These are phyloP conservation scores for Leptoxyphium fumago DNA, from an alignment of 2,329 filamentous ascomycete genomes.

Conservation along the genomic window DNA sequence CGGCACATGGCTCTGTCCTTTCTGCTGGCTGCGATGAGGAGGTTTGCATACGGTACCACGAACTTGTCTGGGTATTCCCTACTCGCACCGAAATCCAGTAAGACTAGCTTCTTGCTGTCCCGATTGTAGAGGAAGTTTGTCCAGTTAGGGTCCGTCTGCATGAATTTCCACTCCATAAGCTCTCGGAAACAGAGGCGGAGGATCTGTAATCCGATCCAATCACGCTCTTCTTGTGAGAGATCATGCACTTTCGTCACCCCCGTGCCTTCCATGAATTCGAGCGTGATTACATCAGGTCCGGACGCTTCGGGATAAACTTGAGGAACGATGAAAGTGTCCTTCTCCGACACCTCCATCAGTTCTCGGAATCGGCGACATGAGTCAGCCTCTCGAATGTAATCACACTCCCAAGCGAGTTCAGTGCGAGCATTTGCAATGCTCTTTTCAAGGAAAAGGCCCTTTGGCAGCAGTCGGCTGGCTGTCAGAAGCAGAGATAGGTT, in stretches of 20 bases:
- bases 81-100: slow-evolving; percentile 90
- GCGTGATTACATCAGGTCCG: slow-evolving; percentile 76
- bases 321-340: slow-evolving; percentile 64
- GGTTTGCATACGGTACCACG: slow-evolving; percentile 61
- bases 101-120: slow-evolving; percentile 53
- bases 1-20: slow-evolving; percentile 50
- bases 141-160: slow-evolving; percentile 99
- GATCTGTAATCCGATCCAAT: slow-evolving; percentile 94
- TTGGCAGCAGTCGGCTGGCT: slow-evolving; percentile 77
- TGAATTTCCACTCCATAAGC: slow-evolving; percentile 88
- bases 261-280: slow-evolving; percentile 77
- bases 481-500: slow-evolving; percentile 84
- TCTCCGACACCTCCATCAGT: slow-evolving; percentile 56
- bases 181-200: slow-evolving; percentile 83
- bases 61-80: slow-evolving; percentile 73
- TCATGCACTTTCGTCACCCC: slow-evolving; percentile 64
- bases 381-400: slow-evolving; percentile 78
- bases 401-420: slow-evolving; percentile 93
- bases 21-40: slow-evolving; percentile 66
- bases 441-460: slow-evolving; percentile 86
- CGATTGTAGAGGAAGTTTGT: slow-evolving; percentile 94
- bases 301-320: slow-evolving; percentile 64
- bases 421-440: slow-evolving; percentile 89
- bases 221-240: slow-evolving; percentile 68
- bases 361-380: slow-evolving; percentile 62